Conservation (phyloP, 2,329 filamentous ascomycete genomes). For the Diplodia seriata region DNA sequence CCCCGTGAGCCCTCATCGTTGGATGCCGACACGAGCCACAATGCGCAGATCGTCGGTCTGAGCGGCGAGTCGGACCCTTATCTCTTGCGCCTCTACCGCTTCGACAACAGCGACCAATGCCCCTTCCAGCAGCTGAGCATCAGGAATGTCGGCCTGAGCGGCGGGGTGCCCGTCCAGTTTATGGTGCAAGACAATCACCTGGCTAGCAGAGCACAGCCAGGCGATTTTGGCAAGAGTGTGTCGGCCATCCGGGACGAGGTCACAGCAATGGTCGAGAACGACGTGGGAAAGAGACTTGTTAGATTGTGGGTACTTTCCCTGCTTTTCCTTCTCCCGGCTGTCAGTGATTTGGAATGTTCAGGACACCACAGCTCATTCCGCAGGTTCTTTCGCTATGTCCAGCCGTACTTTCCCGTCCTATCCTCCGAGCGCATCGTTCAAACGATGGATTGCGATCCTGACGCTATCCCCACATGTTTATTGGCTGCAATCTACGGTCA, state of each 20-base stretch:
- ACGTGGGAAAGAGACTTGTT: conserved; percentile 49
- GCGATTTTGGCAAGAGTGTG: conserved; percentile 37
- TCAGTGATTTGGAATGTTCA: background rate
- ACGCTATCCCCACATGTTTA: conserved; percentile 47
- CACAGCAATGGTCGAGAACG: conserved; percentile 42
- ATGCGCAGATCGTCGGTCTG: conserved; percentile 44
- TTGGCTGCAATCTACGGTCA: conserved; percentile 54
- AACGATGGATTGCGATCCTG: conserved; percentile 41
- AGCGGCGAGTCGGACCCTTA: conserved; percentile 45
- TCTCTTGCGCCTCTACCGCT: conserved; percentile 43
- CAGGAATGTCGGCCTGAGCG: conserved; percentile 37
- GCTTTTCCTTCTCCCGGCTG: background rate
- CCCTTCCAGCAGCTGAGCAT: conserved; percentile 43
- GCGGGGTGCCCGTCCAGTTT: conserved; percentile 43
- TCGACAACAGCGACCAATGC: conserved; percentile 45
- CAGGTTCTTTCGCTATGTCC: conserved; percentile 51
- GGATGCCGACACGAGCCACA: conserved; percentile 42
- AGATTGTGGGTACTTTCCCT: conserved; percentile 40
- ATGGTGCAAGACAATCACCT: conserved; percentile 46
- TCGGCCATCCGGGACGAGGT: conserved; percentile 42
- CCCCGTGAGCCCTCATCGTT: conserved; percentile 42
- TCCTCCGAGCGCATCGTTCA: conserved; percentile 46
- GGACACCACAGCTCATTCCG: conserved; percentile 15
- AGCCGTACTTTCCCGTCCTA: conserved; percentile 55
- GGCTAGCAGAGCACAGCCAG: conserved; percentile 45